Conservation (phyloP, 2,329 filamentous ascomycete species). For the Trichoderma endophyticum region DNA sequence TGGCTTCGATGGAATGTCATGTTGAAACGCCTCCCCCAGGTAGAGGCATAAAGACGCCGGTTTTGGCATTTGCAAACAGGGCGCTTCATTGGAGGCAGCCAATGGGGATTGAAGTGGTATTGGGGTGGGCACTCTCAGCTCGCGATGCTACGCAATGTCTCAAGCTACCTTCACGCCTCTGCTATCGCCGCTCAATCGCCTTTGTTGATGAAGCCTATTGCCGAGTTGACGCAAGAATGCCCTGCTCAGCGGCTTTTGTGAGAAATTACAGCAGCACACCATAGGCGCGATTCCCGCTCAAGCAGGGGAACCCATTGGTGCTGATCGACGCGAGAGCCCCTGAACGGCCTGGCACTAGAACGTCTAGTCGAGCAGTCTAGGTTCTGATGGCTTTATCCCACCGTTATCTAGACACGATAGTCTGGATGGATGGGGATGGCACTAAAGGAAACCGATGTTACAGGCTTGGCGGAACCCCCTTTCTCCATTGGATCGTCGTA, state of each 20-base stretch:
- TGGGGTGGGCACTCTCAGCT: neutral
- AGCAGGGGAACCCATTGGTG: neutral
- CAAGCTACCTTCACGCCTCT: neutral
- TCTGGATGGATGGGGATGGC: neutral
- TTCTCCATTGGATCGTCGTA: constrained; percentile 10
- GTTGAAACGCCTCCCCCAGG: neutral
- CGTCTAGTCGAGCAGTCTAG: neutral
- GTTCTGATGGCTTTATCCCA: neutral
- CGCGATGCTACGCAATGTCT: neutral
- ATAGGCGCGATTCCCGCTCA: constrained; percentile 10
- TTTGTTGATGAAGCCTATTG: neutral
- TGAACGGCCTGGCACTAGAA: neutral
- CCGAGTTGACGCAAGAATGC: neutral
- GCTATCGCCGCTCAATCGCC: neutral
- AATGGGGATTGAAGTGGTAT: neutral
- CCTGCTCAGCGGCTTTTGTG: neutral
- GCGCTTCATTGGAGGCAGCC: neutral
- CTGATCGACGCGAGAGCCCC: constrained; percentile 13
- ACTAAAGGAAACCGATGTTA: constrained; percentile 13
- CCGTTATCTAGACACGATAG: neutral
- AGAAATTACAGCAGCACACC: neutral
- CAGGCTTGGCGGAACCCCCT: neutral
- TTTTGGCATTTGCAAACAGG: neutral
- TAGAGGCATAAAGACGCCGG: neutral
- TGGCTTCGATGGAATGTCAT: neutral